Evolutionary conservation across 768 basidiomycete genomes (phyloP), one percentile per base, ranked within the genome.

Genomic region (Pulveroboletus sp.): DNA sequence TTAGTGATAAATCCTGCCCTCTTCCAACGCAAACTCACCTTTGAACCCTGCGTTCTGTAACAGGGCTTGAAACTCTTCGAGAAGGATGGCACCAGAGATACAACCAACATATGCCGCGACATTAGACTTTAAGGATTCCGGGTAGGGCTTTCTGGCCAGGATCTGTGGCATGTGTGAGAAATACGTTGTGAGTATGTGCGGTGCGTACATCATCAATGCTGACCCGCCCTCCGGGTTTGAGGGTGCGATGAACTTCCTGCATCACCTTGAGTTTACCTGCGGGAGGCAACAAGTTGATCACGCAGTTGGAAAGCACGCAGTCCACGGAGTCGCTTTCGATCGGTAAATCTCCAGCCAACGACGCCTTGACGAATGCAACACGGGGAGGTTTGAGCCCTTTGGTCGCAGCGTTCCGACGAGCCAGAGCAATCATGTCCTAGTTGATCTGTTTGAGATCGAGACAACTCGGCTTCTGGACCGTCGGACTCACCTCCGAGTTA

Each of bases 181-280:
- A 9, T 24, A 16, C 27, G 5, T 26, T 6, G 13, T 1, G 16
- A n/a, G 5, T 4, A 31, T 23, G 22, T 12, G 22, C 14, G 5
- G 10, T 46, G 50, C 74, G 14, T 52, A 83, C 80, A 55, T 82
- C 81, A 42, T 74, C 69, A 9, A 82, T 55, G 2, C 71, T 71
- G 22, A 82, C 56, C n/a, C 80, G 70, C 9, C 82, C 81, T 43
- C 80, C 80, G 9, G 77, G 75, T 59, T 77, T 82, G 40, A 84
- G 65, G 3, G 82, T 68, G 11, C 82, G 68, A 42, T 71, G 60
- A 0, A 70, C 65, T 50, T 84, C 81, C 35, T 72, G 71, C 41
- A 81, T 59, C 6, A 76, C 55, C n/a, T 44, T 60, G 5, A 55
- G 60, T 54, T 78, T 82, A 3, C 71, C 75, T 12, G 66, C 59